Conservation (phyloP, 352 stramenopile genomes). For the Globisporangium orthogonon region DNA sequence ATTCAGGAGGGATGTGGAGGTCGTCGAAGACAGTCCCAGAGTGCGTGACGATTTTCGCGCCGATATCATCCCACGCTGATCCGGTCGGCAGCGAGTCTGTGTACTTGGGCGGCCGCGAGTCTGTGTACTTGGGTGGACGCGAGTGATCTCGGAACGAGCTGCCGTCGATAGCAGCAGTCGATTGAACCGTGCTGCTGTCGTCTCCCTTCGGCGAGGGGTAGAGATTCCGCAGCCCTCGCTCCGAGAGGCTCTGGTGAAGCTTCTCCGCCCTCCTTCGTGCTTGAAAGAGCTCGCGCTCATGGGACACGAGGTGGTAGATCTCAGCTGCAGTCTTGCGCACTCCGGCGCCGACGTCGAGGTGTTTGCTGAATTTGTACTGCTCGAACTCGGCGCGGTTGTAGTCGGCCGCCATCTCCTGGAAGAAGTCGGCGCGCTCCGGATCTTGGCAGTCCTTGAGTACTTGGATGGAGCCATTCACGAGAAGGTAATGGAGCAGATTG, state of each 20-base stretch:
- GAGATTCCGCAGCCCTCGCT: constrained; percentile 30
- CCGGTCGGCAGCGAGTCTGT: constrained; percentile 20
- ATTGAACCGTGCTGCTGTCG: neutral
- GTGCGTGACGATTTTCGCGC: constrained; percentile 40
- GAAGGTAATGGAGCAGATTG: constrained; percentile 49
- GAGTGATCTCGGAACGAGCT: constrained; percentile 15
- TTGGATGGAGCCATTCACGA: constrained; percentile 67
- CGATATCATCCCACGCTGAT: constrained; percentile 26
- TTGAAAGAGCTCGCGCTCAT: constrained; percentile 47
- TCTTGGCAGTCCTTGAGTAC: constrained; percentile 56
- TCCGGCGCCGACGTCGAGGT: constrained; percentile 55
- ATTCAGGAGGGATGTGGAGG: neutral
- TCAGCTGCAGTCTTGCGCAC: constrained; percentile 55
- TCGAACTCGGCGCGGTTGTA: constrained; percentile 77
- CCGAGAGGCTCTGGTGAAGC: constrained; percentile 49
- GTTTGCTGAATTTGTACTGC: constrained; percentile 67
- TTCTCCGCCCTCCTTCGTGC: constrained; percentile 38
- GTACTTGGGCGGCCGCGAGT: constrained; percentile 25
- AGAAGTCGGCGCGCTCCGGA: constrained; percentile 31
- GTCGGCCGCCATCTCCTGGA: constrained; percentile 33
- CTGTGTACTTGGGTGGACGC: constrained; percentile 29
- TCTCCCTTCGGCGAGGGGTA: constrained; percentile 17
- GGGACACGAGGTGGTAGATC: constrained; percentile 35
- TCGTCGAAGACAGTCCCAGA: constrained; percentile 21
- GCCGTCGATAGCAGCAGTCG: constrained; percentile 4